These are phyloP conservation scores for Schizochytrium sp. DNA, from an alignment of 108 stramenopile species.

Conservation along the genomic window DNA sequence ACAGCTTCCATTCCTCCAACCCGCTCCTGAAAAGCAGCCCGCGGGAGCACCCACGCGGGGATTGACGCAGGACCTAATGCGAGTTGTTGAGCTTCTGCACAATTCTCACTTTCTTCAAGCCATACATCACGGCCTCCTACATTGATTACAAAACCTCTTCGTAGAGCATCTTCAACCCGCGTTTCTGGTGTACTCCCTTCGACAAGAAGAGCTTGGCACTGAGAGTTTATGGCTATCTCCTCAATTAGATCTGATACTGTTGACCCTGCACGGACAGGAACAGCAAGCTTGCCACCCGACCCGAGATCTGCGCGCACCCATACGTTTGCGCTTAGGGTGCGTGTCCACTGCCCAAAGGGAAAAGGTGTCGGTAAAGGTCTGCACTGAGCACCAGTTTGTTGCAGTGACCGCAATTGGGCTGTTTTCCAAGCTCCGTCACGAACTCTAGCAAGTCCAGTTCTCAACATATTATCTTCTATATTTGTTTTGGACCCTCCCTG, in stretches of 20 bases:
- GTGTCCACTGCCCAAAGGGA: not conserved
- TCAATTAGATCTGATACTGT: not conserved
- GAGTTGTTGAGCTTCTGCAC: not conserved
- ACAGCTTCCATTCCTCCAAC: not conserved
- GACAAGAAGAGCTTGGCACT: not conserved
- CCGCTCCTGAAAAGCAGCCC: not conserved
- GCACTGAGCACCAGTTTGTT: too few species aligned
- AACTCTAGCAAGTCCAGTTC: too few species aligned
- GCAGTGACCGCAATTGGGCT: too few species aligned
- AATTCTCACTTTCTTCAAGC: not conserved
- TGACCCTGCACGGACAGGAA: not conserved
- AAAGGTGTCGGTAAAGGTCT: too few species aligned
- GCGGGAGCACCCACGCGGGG: slow-evolving; percentile 5
- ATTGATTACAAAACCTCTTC: not conserved
- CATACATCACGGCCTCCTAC: slow-evolving; percentile 17
- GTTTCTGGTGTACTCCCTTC: slow-evolving; percentile 5
- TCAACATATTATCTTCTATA: too few species aligned
- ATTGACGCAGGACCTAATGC: slow-evolving; percentile 11
- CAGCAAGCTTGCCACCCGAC: not conserved
- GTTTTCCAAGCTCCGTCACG: too few species aligned
- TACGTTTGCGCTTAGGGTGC: not conserved
- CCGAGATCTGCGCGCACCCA: slow-evolving; percentile 6
- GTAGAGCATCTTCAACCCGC: slow-evolving; percentile 15
- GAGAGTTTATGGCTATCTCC: not conserved
- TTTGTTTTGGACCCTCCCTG: too few species aligned